These are phyloP conservation scores for Pisolithus microcarpus DNA, from an alignment of 768 basidiomycete genomes.

Conservation along the genomic window DNA sequence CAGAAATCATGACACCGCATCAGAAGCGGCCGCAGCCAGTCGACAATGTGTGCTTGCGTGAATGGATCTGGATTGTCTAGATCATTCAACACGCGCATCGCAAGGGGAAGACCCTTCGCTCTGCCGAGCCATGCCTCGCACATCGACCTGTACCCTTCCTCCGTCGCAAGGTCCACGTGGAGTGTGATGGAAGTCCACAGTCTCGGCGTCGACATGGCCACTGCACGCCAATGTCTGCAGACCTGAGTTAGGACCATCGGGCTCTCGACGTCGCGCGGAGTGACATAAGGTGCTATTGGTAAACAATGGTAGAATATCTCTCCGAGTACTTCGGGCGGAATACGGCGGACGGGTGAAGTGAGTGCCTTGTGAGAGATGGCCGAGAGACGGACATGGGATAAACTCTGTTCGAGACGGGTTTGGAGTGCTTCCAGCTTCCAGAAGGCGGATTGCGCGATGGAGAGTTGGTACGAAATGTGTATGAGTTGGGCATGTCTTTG, in stretches of 20 bases:
- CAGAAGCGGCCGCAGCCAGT: slow-evolving; percentile 20
- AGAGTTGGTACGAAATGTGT: slow-evolving; percentile 14
- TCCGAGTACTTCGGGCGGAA: slow-evolving; percentile 26
- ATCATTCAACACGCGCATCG: slow-evolving; percentile 23
- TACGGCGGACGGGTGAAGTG: slow-evolving; percentile 10
- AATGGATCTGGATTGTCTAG: slow-evolving; percentile 6
- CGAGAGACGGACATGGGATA: slow-evolving; percentile 13
- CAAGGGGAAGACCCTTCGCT: slow-evolving; percentile 21
- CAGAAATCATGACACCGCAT: slow-evolving; percentile 21
- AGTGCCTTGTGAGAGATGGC: slow-evolving; percentile 19
- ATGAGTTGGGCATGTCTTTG: slow-evolving; percentile 17
- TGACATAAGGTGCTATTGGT: slow-evolving; percentile 17
- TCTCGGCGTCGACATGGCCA: slow-evolving; percentile 24
- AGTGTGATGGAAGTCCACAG: slow-evolving; percentile 27
- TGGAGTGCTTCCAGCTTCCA: slow-evolving; percentile 13
- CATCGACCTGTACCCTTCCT: slow-evolving; percentile 8
- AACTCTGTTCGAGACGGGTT: slow-evolving; percentile 13
- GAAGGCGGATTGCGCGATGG: slow-evolving; percentile 11
- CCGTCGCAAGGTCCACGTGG: slow-evolving; percentile 8
- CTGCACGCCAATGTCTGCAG: slow-evolving; percentile 25
- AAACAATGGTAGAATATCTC: slow-evolving; percentile 26
- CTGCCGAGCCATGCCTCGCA: slow-evolving; percentile 23
- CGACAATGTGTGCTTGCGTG: slow-evolving; percentile 2
- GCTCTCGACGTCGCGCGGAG: slow-evolving; percentile 13
- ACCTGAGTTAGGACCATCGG: slow-evolving; percentile 24